Base-by-base conservation (phyloP, 306 rosid genomes). In the Cajanus cajan region DNA sequence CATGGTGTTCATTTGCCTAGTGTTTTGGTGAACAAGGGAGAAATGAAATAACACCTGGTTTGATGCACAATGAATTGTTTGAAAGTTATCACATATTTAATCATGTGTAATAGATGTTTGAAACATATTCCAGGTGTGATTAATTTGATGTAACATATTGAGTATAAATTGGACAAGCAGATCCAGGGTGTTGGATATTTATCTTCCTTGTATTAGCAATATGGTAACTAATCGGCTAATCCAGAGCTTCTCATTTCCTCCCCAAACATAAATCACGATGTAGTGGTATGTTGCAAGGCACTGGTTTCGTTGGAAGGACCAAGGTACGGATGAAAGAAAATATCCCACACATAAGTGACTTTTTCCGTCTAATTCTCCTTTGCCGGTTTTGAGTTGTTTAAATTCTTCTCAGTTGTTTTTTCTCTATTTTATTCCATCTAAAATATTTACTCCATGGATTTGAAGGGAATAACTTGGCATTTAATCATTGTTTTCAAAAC, bases 21-120 rank as follows among this genome's bases (percentile, higher is more conserved):
- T 76, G 14, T 14, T 64, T 80, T 71, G 19, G 51, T 12, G 40
- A 75, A 52, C 71, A 54, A 71, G 52, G 41, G 65, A 45, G 77
- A 67, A 57, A 78, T 73, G 74, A 71, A 65, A 73, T 74, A 71
- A 15, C 19, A 36, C 71, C 37, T 65, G 22, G 43, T 40, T 43
- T 75, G 77, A 55, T 34, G 24, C 74, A 69, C 4, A 39, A 48
- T 78, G 52, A 54, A 55, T 75, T 41, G 65, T 21, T 79, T 63
- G 63, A 22, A 79, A 73, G 54, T 64, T 82, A 36, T 79, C 11
- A 63, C 40, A 43, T 59, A 52, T 51, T 47, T 11, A 11, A 73
- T 33, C 45, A 59, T 58, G 24, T 73, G 10, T 22, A 41, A 1
- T 34, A 7, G 39, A 58, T 41, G 25, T 9, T 41, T 55, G 39